phyloP scores from a whole-genome alignment of 306 rosid species.

The Citrullus mucosospermus region DNA sequence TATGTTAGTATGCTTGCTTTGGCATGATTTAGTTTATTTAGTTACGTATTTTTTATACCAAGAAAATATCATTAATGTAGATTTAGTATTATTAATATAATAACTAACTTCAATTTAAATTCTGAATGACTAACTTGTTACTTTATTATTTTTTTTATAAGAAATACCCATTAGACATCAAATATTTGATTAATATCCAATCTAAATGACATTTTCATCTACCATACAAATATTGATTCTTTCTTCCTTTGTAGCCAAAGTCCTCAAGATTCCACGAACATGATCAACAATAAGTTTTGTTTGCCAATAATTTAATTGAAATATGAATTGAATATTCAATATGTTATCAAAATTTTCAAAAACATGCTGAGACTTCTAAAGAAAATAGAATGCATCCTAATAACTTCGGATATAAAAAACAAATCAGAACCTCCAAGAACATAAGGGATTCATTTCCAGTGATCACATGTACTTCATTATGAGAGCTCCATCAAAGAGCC shows the following conservation, averaged over 20 bases:
- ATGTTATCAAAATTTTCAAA: background rate
- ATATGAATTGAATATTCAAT: background rate
- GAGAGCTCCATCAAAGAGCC: background rate
- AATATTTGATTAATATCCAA: too few species aligned
- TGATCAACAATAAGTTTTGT: background rate
- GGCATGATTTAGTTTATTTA: too few species aligned
- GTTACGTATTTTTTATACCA: too few species aligned
- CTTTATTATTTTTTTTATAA: too few species aligned
- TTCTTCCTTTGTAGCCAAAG: background rate
- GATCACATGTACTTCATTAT: background rate
- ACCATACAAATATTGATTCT: background rate
- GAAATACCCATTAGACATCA: too few species aligned
- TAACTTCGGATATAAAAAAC: background rate
- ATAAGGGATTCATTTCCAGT: background rate
- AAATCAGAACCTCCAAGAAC: background rate
- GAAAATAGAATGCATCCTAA: background rate
- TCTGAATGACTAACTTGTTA: too few species aligned
- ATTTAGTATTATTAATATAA: too few species aligned
- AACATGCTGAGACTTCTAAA: background rate
- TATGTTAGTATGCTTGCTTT: too few species aligned
- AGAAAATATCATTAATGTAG: too few species aligned
- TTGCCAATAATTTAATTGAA: background rate
- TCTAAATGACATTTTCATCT: background rate
- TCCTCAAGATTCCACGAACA: background rate
- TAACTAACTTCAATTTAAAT: too few species aligned